Evolutionary conservation across 768 basidiomycete species (phyloP), one percentile per base, ranked within the genome.

Genomic region (Xanthoconium purpureum): DNA sequence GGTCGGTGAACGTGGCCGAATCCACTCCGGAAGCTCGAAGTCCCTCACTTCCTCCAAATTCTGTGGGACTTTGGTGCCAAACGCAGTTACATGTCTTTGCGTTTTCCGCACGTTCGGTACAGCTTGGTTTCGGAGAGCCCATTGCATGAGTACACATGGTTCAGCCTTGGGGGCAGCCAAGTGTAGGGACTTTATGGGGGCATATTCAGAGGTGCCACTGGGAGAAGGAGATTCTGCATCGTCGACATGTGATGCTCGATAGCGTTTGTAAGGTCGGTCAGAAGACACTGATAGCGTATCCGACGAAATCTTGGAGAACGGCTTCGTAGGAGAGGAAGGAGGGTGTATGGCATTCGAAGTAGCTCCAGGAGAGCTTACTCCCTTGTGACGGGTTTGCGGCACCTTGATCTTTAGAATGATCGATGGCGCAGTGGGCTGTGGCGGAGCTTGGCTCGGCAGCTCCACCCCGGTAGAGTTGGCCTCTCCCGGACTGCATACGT

Each of bases 1-100:
- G 5, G 52, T 58, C 33, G 66, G 69, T 53, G 66, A 66, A 55
- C 37, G 58, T 13, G 57, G 59, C 39, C 61, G 64, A 56, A 85
- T 63, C 84, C 83, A 87, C 18, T 69, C 57, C 0, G 88, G 87
- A 37, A 85, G 69, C 60, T 79, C 76, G 62, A 80, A 89, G 42
- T 87, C 84, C 57, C 70, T 74, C 32, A 72, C 56, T 51, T 79
- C 76, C 56, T 78, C 77, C 37, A 84, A 56, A 36, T 75, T 78
- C 1, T 66, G 62, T 6, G 81, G 82, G n/a, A 87, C 73, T 58
- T 81, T 78, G 42, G 75, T 73, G 0, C 88, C 87, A 63, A 88
- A 89, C 10, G 85, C 83, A 15, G 75, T 77, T 40, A 79, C 70
- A 58, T 81, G 77, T 55, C 85, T 76, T 58, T 78, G 76, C 12